phyloP scores from a whole-genome alignment of 1,284 basidiomycete genomes.

The Psilocybe mexicana region DNA sequence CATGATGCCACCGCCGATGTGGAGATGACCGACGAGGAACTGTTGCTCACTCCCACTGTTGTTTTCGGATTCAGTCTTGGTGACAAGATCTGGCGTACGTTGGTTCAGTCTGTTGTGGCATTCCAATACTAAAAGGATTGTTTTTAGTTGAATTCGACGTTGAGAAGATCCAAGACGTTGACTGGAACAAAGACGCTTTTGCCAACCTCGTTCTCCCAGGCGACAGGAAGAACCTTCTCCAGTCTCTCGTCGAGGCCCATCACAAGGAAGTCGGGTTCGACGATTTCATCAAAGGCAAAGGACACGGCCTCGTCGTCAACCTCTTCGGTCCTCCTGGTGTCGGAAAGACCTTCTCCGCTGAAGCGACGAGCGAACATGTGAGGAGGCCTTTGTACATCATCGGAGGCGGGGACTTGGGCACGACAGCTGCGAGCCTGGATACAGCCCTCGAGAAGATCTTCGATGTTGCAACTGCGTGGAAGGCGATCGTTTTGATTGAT shows the following conservation, averaged over 20 bases:
- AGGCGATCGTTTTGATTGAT: conserved; percentile 63
- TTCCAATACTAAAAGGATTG: neutral
- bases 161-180: conserved; percentile 47
- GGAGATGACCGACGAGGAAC: conserved; percentile 49
- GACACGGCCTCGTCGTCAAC: conserved; percentile 60
- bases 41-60: conserved; percentile 55
- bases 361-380: conserved; percentile 63
- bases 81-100: conserved; percentile 61
- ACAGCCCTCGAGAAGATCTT: conserved; percentile 44
- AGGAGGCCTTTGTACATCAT: conserved; percentile 58
- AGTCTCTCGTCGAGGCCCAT: conserved; percentile 59
- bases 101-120: neutral
- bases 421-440: conserved; percentile 45
- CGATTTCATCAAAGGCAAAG: conserved; percentile 64
- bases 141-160: conserved; percentile 55
- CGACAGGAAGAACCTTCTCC: conserved; percentile 52
- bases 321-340: conserved; percentile 64
- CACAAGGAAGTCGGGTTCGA: conserved; percentile 53
- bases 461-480: conserved; percentile 60
- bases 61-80: conserved; percentile 60
- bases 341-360: conserved; percentile 54
- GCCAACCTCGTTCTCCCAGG: conserved; percentile 54
- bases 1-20: conserved; percentile 27
- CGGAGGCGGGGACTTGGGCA: conserved; percentile 60
- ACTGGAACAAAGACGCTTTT: conserved; percentile 61